Conservation (phyloP, 345 rosid species). For the Rhizophora mangle region DNA sequence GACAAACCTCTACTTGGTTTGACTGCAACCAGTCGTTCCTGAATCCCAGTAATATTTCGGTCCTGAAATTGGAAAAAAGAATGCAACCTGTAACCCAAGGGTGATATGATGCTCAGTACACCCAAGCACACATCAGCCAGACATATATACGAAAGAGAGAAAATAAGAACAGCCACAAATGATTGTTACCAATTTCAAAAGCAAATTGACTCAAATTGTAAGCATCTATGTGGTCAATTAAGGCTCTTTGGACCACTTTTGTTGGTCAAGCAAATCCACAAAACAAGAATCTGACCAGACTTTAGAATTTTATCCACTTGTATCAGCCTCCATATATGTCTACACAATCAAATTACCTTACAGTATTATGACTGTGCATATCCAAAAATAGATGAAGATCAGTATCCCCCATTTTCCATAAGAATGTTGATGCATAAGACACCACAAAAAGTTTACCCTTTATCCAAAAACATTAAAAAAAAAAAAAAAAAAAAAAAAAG, state of each 20-base stretch:
- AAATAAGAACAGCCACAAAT: background rate
- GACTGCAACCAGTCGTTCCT: slow-evolving; percentile 17
- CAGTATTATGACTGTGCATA: background rate
- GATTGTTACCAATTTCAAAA: background rate
- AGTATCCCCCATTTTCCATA: background rate
- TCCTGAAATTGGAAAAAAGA: slow-evolving; percentile 19
- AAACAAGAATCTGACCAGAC: background rate
- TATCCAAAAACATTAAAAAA: too few species aligned
- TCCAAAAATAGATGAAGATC: background rate
- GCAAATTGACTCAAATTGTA: background rate
- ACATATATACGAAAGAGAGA: too few species aligned
- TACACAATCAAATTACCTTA: background rate
- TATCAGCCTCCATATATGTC: too few species aligned
- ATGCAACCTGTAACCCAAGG: too few species aligned
- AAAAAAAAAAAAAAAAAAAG: too few species aligned
- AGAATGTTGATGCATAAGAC: background rate
- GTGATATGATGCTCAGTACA: too few species aligned
- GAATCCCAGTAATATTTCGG: slow-evolving; percentile 39
- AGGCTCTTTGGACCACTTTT: background rate
- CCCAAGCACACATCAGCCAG: too few species aligned
- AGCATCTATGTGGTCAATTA: background rate
- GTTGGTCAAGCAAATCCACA: background rate
- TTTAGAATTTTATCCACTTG: background rate
- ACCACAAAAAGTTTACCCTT: background rate
- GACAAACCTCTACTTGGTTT: slow-evolving; percentile 31